Conservation (phyloP, 2,329 filamentous ascomycete species). For the Stagonosporopsis tanaceti region DNA sequence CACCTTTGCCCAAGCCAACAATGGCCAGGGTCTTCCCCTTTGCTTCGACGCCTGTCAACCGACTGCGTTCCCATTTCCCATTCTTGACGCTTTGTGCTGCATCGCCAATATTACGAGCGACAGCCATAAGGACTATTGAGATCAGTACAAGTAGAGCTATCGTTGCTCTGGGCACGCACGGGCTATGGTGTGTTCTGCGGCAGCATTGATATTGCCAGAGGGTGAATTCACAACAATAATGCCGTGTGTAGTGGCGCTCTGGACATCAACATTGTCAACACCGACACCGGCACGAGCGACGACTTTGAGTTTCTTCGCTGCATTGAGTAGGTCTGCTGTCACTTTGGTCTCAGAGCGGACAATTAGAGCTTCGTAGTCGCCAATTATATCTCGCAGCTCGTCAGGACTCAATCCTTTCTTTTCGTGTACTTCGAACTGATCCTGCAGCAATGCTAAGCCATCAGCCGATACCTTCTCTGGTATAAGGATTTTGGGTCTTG, state of each 20-base stretch:
- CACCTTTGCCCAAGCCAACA: constrained; percentile 80
- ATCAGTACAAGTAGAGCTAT: constrained; percentile 32
- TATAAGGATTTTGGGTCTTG: constrained; percentile 68
- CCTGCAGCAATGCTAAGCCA: constrained; percentile 72
- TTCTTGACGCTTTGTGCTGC: constrained; percentile 73
- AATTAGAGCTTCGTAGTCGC: constrained; percentile 77
- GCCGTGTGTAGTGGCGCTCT: constrained; percentile 73
- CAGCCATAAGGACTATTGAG: constrained; percentile 69
- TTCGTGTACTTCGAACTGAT: constrained; percentile 74
- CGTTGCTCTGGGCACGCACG: constrained; percentile 36
- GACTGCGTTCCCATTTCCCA: constrained; percentile 78
- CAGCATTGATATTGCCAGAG: constrained; percentile 80
- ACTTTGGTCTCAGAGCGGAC: constrained; percentile 85
- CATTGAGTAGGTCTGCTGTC: constrained; percentile 70
- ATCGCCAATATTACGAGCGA: constrained; percentile 75
- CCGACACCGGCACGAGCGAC: constrained; percentile 81
- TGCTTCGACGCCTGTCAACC: constrained; percentile 78
- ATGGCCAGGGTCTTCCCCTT: constrained; percentile 79
- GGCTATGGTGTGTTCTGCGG: constrained; percentile 78
- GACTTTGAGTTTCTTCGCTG: constrained; percentile 74
- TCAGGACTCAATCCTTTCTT: constrained; percentile 67
- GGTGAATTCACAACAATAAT: constrained; percentile 84
- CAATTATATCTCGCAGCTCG: constrained; percentile 72
- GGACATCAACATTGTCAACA: constrained; percentile 82
- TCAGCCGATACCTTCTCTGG: constrained; percentile 84